These are phyloP conservation scores for Physaria fendleri DNA, from an alignment of 345 rosid genomes.

Conservation along the genomic window DNA sequence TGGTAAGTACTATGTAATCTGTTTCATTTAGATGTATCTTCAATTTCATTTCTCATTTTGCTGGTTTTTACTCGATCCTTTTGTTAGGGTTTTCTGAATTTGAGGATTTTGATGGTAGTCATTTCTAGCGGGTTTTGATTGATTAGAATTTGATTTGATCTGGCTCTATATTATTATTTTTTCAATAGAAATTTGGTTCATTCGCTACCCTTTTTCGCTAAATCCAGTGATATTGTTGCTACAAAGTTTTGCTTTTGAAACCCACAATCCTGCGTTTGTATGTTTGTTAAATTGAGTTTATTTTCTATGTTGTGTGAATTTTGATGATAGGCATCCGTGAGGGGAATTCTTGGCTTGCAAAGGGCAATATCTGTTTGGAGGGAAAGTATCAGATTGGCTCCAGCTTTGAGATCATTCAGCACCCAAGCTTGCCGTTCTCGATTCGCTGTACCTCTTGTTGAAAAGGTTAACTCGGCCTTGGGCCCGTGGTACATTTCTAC, in stretches of 20 bases:
- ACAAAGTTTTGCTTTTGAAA: not conserved
- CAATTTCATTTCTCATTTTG: not conserved
- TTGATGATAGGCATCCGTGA: conserved; percentile 63
- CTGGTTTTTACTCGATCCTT: not conserved
- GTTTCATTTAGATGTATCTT: conserved; percentile 15
- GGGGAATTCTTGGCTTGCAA: conserved; percentile 62
- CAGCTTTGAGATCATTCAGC: conserved; percentile 57
- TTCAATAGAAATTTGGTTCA: conserved; percentile 2
- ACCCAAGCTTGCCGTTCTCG: conserved; percentile 67
- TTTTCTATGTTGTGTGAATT: not conserved
- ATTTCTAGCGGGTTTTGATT: conserved; percentile 16
- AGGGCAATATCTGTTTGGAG: conserved; percentile 42
- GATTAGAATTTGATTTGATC: conserved; percentile 23
- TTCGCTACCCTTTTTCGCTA: no score
- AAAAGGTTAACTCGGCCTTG: conserved; percentile 28
- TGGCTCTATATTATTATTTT: no score
- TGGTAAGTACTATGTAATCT: conserved; percentile 24
- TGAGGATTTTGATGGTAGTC: conserved; percentile 6
- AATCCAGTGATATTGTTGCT: no score
- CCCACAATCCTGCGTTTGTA: not conserved
- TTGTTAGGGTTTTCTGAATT: conserved; percentile 23
- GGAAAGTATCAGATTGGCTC: conserved; percentile 38
- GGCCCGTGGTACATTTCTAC: conserved; percentile 26
- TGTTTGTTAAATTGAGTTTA: not conserved
- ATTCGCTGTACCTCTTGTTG: conserved; percentile 37